phyloP scores from a whole-genome alignment of 495 filamentous ascomycete species.

The Tuber microsphaerosporum region DNA sequence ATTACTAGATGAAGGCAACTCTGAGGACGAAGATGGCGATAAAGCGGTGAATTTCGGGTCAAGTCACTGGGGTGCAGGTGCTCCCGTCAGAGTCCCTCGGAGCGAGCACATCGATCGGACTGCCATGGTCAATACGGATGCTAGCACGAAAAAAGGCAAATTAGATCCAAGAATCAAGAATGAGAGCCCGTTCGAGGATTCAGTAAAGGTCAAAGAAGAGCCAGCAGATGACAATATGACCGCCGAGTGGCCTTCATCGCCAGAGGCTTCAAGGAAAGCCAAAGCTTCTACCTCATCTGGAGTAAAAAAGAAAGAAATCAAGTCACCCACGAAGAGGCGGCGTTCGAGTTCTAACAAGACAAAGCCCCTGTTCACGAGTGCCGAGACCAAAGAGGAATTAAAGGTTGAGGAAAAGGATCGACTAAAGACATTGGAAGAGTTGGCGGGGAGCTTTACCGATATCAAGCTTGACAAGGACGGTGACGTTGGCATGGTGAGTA shows the following conservation, averaged over 20 bases:
- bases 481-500: constrained; percentile 28
- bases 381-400: constrained; percentile 35
- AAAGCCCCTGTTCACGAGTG: constrained; percentile 14
- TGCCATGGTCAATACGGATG: constrained; percentile 30
- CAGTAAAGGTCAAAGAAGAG: constrained; percentile 37
- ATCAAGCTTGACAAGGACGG: constrained; percentile 19
- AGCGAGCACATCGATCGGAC: constrained; percentile 31
- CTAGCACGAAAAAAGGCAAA: constrained; percentile 33
- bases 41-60: not conserved
- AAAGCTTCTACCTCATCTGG: not conserved
- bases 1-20: constrained; percentile 19
- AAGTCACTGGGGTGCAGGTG: constrained; percentile 30
- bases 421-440: constrained; percentile 32
- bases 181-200: constrained; percentile 32
- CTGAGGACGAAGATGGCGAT: constrained; percentile 18
- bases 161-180: constrained; percentile 25
- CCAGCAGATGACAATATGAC: constrained; percentile 19
- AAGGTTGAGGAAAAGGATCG: constrained; percentile 35
- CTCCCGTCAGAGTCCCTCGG: constrained; percentile 35
- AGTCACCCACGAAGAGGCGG: constrained; percentile 8
- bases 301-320: constrained; percentile 6
- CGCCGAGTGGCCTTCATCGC: constrained; percentile 1
- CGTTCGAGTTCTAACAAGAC: constrained; percentile 15
- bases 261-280: constrained; percentile 10
- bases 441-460: constrained; percentile 24